Base-by-base conservation (phyloP, 2,329 filamentous ascomycete species). In the Aureobasidium sp. region DNA sequence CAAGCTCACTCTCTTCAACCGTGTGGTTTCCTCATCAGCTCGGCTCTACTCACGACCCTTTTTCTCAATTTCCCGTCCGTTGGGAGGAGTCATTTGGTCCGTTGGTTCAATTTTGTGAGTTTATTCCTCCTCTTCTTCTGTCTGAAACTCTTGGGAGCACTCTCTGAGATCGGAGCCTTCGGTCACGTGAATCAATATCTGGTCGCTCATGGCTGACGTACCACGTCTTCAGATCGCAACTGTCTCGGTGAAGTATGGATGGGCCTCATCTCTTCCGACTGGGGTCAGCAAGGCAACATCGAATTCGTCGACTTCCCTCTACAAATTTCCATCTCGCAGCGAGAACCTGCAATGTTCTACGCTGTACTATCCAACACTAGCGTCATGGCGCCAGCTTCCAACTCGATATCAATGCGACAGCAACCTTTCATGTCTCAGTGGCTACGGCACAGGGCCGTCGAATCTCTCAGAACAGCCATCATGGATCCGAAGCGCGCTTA, bases 301-400 rank as follows among this genome's bases (percentile, higher is more conserved):
- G 53, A 57, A 9, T 57, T 57, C 17, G 39, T 57, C 41, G 53
- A 57, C 14, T 57, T 57, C 29, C 39, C 53, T 17, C 29, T 57
- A 5, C 27, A 57, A 17, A 45, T 57, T 9, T 57, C 53, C 14
- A 36, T 57, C n/a, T 9, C 53, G 5, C 53, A 57, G 20, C 34
- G 36, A 17, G 53, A 57, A 45, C 53, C 53, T n/a, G 53, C 53
- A 14, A 57, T 57, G 53, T 57, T 57, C 29, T 57, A 44, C 25
- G 53, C 39, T 29, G 53, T 57, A 3, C 3, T 57, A 17, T 57
- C 53, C 25, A 57, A 57, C 29, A 22, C 41, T 12, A 57, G 39
- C 29, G 12, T 25, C n/a, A 57, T 57, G 53, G 39, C 53, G 8
- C 53, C 53, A 12, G 17, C 53, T 11, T 34, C 53, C 39, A 45